Percentiles rank a stretch among this genome's conserved stretches.
Evolutionary conservation across 306 rosid species (phyloP).

Genomic region (Oemleria cerasiformis): DNA sequence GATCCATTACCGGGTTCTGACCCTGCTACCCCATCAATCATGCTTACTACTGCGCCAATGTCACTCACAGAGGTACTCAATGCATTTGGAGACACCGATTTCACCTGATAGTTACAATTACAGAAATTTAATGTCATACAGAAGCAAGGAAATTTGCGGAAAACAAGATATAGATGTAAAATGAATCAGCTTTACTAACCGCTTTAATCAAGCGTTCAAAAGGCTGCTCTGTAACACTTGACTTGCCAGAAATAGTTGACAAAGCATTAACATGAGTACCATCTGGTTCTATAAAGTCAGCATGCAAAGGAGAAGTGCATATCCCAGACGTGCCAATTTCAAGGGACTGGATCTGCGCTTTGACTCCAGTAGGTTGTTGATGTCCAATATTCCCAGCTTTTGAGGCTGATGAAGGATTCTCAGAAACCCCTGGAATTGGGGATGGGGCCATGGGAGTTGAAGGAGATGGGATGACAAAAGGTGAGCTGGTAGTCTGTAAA

Average conservation of each 20-base stretch:
- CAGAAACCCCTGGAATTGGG: constrained; percentile 69
- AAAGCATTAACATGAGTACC: constrained; percentile 50
- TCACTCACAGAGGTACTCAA: constrained; percentile 68
- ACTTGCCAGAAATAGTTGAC: constrained; percentile 55
- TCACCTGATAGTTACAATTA: constrained; percentile 50
- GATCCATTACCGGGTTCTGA: constrained; percentile 93
- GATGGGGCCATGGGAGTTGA: constrained; percentile 86
- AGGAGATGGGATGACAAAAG: constrained; percentile 76
- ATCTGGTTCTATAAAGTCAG: constrained; percentile 70
- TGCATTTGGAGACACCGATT: constrained; percentile 59
- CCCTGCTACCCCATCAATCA: constrained; percentile 91
- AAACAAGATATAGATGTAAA: constrained; percentile 1
- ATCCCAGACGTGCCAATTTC: constrained; percentile 95
- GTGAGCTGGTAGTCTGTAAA: constrained; percentile 70
- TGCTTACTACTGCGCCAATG: constrained; percentile 73
- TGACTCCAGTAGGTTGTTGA: constrained; percentile 49
- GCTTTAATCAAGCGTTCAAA: constrained; percentile 70
- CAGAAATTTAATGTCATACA: not conserved
- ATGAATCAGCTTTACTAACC: constrained; percentile 47
- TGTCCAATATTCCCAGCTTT: constrained; percentile 62
- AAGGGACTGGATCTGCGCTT: constrained; percentile 67
- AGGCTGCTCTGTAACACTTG: constrained; percentile 69
- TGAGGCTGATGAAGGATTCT: constrained; percentile 67
- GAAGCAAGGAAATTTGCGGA: not conserved
- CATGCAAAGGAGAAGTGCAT: constrained; percentile 91